Conservation (phyloP, 306 rosid genomes). For the Gastrolobium villosum region DNA sequence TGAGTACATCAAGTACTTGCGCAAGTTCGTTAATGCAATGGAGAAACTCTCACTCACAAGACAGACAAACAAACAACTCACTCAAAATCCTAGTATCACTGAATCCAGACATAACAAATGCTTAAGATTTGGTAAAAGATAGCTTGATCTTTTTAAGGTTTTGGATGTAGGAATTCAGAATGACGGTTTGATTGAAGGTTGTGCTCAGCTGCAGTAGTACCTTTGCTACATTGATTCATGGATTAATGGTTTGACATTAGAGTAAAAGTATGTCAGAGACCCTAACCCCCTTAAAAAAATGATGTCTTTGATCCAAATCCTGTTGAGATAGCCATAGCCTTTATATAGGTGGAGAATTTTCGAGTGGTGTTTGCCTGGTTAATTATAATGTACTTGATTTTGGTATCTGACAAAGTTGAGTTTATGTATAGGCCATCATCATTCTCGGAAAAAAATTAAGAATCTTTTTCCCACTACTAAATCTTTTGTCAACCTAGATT, state of each 20-base stretch:
- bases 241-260: conserved; percentile 41
- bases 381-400: conserved; percentile 51
- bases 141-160: conserved; percentile 42
- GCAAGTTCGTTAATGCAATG: conserved; percentile 88
- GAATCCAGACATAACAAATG: conserved; percentile 88
- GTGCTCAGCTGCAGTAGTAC: conserved; percentile 33
- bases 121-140: conserved; percentile 83
- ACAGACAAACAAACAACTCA: conserved; percentile 64
- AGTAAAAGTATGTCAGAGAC: conserved; percentile 28
- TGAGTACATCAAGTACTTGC: conserved; percentile 91
- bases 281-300: neutral
- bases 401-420: conserved; percentile 53
- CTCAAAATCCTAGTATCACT: conserved; percentile 76
- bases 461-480: neutral
- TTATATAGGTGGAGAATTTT: conserved; percentile 44
- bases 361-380: conserved; percentile 42
- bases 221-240: conserved; percentile 46
- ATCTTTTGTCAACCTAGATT: conserved; percentile 9
- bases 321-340: conserved; percentile 51
- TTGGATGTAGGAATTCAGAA: conserved; percentile 45
- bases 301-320: conserved; percentile 47
- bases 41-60: conserved; percentile 71
- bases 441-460: conserved; percentile 40
- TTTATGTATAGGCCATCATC: conserved; percentile 50
- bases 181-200: conserved; percentile 45